Conservation (phyloP, 2,329 filamentous ascomycete genomes). For the Fusarium circinatum region DNA sequence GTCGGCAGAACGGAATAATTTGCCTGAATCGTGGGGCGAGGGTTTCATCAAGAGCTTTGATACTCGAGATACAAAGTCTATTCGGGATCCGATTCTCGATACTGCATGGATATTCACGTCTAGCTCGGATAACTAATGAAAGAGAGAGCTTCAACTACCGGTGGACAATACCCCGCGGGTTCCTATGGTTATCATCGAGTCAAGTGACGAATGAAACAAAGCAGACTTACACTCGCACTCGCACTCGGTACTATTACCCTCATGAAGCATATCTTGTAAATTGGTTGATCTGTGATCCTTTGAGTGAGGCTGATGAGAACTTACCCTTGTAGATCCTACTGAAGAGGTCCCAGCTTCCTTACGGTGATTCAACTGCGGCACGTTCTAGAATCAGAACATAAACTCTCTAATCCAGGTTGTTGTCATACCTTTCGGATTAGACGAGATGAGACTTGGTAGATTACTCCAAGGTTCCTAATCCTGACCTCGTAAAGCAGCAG, state of each 20-base stretch:
- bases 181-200: not conserved
- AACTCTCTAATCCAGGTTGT: not conserved
- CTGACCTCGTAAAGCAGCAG: not conserved
- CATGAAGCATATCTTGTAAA: not conserved
- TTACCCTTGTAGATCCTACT: not conserved
- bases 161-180: not conserved
- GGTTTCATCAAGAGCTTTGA: slow-evolving; percentile 15
- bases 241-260: not conserved
- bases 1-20: not conserved
- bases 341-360: slow-evolving; percentile 7
- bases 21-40: not conserved
- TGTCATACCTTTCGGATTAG: not conserved
- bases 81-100: not conserved
- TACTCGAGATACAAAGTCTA: not conserved
- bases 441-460: not conserved
- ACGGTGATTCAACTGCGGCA: slow-evolving; percentile 10
- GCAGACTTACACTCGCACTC: slow-evolving; percentile 5
- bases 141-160: not conserved
- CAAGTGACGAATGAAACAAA: not conserved
- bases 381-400: slow-evolving; percentile 15
- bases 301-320: not conserved
- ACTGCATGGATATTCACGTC: not conserved
- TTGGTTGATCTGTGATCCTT: not conserved
- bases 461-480: not conserved
- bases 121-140: not conserved